These are phyloP conservation scores for Skeletonema grethae DNA, from an alignment of 108 stramenopile genomes.

Conservation along the genomic window DNA sequence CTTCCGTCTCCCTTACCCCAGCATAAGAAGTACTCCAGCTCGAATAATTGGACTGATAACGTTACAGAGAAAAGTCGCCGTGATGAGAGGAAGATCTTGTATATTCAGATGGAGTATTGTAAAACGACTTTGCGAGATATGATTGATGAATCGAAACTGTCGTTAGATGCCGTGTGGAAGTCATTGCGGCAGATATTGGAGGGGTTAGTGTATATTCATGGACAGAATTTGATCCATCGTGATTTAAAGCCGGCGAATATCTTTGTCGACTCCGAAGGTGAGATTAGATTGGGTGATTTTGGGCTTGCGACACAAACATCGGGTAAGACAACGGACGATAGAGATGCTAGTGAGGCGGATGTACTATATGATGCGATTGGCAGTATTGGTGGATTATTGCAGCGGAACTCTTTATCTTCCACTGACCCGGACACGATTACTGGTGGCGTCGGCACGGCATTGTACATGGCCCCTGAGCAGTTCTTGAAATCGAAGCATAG, in stretches of 20 bases:
- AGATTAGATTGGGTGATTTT: constrained; percentile 78
- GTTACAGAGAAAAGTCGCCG: constrained; percentile 12
- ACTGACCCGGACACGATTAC: constrained; percentile 48
- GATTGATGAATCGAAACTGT: constrained; percentile 65
- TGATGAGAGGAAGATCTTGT: constrained; percentile 34
- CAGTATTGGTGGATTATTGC: constrained; percentile 52
- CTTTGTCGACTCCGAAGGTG: constrained; percentile 34
- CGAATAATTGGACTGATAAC: constrained; percentile 13
- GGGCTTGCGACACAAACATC: constrained; percentile 62
- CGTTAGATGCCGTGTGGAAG: constrained; percentile 64
- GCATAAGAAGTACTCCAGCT: constrained; percentile 9
- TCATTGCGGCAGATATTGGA: constrained; percentile 80
- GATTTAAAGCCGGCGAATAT: constrained; percentile 56
- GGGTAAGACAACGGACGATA: constrained; percentile 15
- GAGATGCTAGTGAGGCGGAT: constrained; percentile 42
- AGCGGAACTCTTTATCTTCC: constrained; percentile 8
- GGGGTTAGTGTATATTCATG: constrained; percentile 78
- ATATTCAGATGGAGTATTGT: constrained; percentile 85
- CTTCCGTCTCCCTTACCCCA: neutral
- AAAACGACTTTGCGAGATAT: constrained; percentile 73
- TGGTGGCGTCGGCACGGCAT: constrained; percentile 81
- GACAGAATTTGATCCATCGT: constrained; percentile 65
- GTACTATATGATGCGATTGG: constrained; percentile 61
- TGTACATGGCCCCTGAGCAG: constrained; percentile 78
- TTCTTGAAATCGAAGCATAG: constrained; percentile 28